Base-by-base conservation (phyloP, 768 basidiomycete species). In the Tremella mesenterica region DNA sequence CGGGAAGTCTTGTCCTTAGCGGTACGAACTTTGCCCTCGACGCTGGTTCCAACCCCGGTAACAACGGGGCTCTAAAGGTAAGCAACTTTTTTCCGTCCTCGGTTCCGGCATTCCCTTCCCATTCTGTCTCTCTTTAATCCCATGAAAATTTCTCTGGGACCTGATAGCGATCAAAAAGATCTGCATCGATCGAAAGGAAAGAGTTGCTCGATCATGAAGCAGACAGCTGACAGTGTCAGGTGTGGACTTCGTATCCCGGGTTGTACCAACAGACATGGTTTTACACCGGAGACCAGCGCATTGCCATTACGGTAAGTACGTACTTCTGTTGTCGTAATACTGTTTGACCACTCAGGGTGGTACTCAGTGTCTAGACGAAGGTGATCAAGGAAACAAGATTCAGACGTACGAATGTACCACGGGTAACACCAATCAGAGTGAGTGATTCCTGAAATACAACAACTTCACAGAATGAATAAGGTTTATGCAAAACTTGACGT, bases 271-370 rank as follows among this genome's bases (percentile, higher is more conserved):
- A 62, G 54, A 62, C 57, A n/a, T 64, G 63, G 63, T 67, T 52
- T 57, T 43, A 57, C 29, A 67, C 65, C 28, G 61, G 51, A 43
- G 72, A 71, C 55, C 53, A 65, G 27, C 59, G 68, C 9, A 67
- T 73, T 34, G 71, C 71, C 29, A 66, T 71, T 59, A 70, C 67
- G 4, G 67, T 65, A 33, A 69, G 71, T 9, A 56, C 59, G 39
- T 64, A 68, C 45, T 73, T n/a, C n/a, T n/a, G n/a, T n/a, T n/a
- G n/a, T n/a, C n/a, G n/a, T n/a, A n/a, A n/a, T n/a, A n/a, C n/a
- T n/a, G n/a, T n/a, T 65, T 73, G 36, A 70, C 72, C 33, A 67
- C 70, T 59, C 69, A 65, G 7, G 67, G 67, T 38, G 71, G 71
- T 9, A 57, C 60, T 39, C 67, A 69, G 49, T 73, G 72, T 52